Percentiles rank a stretch among this genome's conserved stretches.
Conservation (phyloP, 306 rosid species). For the Pyrus bretschneideri region DNA sequence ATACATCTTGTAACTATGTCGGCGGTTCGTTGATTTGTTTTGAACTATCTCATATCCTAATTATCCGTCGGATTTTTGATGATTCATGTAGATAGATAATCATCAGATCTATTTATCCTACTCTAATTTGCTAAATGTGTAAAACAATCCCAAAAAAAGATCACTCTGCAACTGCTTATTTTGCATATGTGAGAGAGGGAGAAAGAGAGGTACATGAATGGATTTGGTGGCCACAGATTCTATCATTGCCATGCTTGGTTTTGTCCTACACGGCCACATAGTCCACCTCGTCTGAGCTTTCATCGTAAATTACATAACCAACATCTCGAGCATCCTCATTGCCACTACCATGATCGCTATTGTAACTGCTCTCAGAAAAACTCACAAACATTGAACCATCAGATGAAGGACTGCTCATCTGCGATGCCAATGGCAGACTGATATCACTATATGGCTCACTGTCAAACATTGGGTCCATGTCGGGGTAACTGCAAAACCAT, state of each 20-base stretch:
- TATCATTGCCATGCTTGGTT: constrained; percentile 14
- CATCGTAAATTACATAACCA: constrained; percentile 50
- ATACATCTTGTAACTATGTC: too few species aligned
- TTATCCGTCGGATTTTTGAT: too few species aligned
- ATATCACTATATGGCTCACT: constrained; percentile 59
- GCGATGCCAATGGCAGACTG: constrained; percentile 65
- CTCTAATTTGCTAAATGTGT: not conserved
- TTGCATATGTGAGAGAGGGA: not conserved
- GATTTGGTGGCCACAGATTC: constrained; percentile 29
- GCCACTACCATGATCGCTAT: constrained; percentile 92
- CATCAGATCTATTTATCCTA: too few species aligned
- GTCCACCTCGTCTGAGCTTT: constrained; percentile 89
- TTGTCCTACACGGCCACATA: constrained; percentile 38
- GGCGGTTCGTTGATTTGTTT: too few species aligned
- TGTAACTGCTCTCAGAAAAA: constrained; percentile 87
- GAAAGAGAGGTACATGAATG: constrained; percentile 38
- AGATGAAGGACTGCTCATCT: constrained; percentile 58
- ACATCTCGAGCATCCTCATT: constrained; percentile 81
- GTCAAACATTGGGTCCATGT: constrained; percentile 56
- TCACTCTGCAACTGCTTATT: not conserved
- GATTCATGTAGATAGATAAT: too few species aligned
- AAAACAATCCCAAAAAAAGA: not conserved
- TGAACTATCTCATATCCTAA: too few species aligned
- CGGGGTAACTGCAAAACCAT: constrained; percentile 62
- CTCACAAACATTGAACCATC: constrained; percentile 71